Conservation (phyloP, 768 basidiomycete species). For the Cubamyces lactineus region DNA sequence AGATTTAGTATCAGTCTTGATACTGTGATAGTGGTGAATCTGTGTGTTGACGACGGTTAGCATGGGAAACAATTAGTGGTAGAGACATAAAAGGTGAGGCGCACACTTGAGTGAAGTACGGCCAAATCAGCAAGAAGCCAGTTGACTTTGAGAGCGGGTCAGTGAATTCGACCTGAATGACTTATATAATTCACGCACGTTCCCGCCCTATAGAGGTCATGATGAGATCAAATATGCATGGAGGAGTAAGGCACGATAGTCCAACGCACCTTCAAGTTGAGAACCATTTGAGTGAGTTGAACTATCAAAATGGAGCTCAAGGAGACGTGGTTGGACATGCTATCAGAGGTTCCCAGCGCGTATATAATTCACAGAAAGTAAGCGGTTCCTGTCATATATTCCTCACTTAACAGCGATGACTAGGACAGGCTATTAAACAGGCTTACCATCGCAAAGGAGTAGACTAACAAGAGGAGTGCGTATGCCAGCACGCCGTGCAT, state of each 20-base stretch:
- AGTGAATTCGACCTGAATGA: neutral
- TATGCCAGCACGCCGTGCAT: neutral
- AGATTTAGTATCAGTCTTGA: conserved; percentile 15
- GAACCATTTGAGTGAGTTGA: neutral
- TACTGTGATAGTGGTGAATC: conserved; percentile 5
- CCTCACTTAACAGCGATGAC: neutral
- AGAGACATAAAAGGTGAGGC: neutral
- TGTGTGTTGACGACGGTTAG: neutral
- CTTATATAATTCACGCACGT: neutral
- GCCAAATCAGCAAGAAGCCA: conserved; percentile 12
- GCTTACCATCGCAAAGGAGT: conserved; percentile 19
- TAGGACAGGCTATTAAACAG: too few species aligned
- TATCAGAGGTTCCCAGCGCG: too few species aligned
- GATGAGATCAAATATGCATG: too few species aligned
- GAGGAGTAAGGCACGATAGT: neutral
- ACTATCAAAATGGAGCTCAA: too few species aligned
- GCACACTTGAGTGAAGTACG: conserved; percentile 15
- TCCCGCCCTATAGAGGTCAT: neutral
- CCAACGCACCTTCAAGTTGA: neutral
- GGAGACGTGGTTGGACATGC: too few species aligned
- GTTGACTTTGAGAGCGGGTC: too few species aligned
- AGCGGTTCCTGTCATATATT: conserved; percentile 6
- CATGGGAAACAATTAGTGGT: too few species aligned
- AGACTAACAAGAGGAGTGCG: conserved; percentile 15
- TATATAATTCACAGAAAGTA: conserved; percentile 16